Evolutionary conservation across 495 filamentous ascomycete species (phyloP).

Genomic region (Penicillium cinerascens): DNA sequence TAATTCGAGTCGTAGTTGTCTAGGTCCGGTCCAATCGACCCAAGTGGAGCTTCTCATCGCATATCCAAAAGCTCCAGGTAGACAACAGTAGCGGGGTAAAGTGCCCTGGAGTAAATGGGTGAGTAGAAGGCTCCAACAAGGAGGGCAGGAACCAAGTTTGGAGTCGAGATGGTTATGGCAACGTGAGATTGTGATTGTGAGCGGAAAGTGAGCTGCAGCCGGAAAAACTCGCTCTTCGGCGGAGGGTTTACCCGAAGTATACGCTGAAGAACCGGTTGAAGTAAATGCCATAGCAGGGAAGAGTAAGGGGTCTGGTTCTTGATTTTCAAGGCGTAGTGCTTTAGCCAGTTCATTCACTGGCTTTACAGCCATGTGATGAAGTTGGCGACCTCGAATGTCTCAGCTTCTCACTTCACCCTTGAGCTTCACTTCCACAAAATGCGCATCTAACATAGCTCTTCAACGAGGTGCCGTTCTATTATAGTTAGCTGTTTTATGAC

Average conservation of each 20-base stretch:
- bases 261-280: neutral
- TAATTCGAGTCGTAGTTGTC: conserved; percentile 12
- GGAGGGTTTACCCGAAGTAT: neutral
- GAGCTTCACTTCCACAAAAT: no score
- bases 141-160: neutral
- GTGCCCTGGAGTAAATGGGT: neutral
- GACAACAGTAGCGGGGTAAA: neutral
- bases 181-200: neutral
- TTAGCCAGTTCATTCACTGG: no score
- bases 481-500: no score
- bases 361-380: no score
- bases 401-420: no score
- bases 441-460: no score
- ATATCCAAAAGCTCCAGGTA: conserved; percentile 10
- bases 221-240: neutral
- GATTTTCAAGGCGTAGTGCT: no score
- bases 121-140: neutral
- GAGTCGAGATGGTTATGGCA: neutral
- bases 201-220: neutral
- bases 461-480: no score
- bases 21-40: conserved; percentile 18
- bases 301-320: neutral
- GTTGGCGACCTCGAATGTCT: no score
- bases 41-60: conserved; percentile 24
- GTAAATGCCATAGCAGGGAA: neutral